Conservation (phyloP, 345 rosid genomes). For the Euclidium syriacum region DNA sequence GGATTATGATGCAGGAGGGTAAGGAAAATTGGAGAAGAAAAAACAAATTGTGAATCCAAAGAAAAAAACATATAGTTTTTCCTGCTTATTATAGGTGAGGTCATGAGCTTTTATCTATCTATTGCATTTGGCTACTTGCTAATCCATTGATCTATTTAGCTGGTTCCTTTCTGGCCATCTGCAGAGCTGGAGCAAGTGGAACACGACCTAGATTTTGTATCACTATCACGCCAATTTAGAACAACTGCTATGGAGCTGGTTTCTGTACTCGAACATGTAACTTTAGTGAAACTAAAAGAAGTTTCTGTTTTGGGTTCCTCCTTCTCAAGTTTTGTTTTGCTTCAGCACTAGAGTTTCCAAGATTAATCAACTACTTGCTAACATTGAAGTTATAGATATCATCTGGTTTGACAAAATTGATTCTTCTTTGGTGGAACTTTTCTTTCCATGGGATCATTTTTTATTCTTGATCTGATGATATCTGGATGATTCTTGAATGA, state of each 20-base stretch:
- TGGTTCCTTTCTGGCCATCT: conserved; percentile 27
- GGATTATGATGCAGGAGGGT: too few relatives aligned
- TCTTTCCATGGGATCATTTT: conserved; percentile 1
- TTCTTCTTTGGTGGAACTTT: neutral
- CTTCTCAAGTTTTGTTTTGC: neutral
- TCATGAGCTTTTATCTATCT: conserved; percentile 5
- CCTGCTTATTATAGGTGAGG: conserved; percentile 6
- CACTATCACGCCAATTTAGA: conserved; percentile 90
- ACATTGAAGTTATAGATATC: neutral
- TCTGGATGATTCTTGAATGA: neutral
- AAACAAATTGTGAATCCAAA: too few relatives aligned
- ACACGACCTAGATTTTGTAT: conserved; percentile 82
- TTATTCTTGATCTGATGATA: neutral
- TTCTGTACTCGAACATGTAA: conserved; percentile 95
- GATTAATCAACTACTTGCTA: neutral
- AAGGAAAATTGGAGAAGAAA: too few relatives aligned
- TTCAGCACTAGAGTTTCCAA: conserved; percentile 3
- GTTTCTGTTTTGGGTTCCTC: conserved; percentile 5
- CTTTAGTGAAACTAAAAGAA: neutral
- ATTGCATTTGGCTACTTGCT: conserved; percentile 18
- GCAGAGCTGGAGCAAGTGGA: conserved; percentile 92
- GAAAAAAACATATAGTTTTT: too few relatives aligned
- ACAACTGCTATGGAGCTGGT: conserved; percentile 95
- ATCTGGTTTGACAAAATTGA: conserved; percentile 1
- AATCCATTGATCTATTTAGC: conserved; percentile 15